Conservation (phyloP, 2,329 filamentous ascomycete genomes). For the Fulvia fulva region DNA sequence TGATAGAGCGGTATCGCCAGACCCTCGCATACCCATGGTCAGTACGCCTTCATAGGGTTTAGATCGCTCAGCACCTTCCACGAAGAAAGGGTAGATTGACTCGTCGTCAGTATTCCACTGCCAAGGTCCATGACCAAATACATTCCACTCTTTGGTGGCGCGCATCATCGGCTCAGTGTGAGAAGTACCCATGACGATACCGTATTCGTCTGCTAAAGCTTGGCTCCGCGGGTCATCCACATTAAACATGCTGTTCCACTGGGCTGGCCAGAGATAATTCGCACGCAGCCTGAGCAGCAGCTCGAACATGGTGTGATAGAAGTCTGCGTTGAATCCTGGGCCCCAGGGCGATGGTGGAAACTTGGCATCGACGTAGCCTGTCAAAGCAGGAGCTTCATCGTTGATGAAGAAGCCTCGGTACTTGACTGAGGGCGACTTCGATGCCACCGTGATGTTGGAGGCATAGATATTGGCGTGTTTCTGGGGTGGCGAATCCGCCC, state of each 20-base stretch:
- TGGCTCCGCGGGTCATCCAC: constrained; percentile 67
- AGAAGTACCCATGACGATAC: constrained; percentile 67
- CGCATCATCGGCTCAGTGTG: constrained; percentile 70
- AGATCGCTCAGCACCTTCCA: constrained; percentile 61
- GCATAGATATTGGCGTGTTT: constrained; percentile 54
- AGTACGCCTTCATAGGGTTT: constrained; percentile 64
- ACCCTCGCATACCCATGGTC: constrained; percentile 66
- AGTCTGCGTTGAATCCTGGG: constrained; percentile 43
- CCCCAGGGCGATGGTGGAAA: constrained; percentile 38
- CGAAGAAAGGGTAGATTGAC: constrained; percentile 65
- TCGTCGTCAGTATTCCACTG: constrained; percentile 66
- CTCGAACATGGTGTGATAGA: constrained; percentile 68
- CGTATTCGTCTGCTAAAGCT: constrained; percentile 67
- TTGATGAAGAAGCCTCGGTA: constrained; percentile 69
- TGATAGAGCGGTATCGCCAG: constrained; percentile 62
- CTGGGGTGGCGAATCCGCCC: constrained; percentile 58
- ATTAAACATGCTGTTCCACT: constrained; percentile 69
- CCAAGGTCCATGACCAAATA: constrained; percentile 57
- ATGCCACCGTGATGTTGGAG: constrained; percentile 51
- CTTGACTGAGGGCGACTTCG: constrained; percentile 59
- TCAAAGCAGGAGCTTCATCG: constrained; percentile 64
- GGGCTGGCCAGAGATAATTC: constrained; percentile 72
- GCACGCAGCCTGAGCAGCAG: constrained; percentile 64
- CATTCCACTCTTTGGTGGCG: constrained; percentile 49
- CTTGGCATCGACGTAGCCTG: constrained; percentile 61